These are phyloP conservation scores for Mallotus repandus DNA, from an alignment of 441 rosid species.

Conservation along the genomic window DNA sequence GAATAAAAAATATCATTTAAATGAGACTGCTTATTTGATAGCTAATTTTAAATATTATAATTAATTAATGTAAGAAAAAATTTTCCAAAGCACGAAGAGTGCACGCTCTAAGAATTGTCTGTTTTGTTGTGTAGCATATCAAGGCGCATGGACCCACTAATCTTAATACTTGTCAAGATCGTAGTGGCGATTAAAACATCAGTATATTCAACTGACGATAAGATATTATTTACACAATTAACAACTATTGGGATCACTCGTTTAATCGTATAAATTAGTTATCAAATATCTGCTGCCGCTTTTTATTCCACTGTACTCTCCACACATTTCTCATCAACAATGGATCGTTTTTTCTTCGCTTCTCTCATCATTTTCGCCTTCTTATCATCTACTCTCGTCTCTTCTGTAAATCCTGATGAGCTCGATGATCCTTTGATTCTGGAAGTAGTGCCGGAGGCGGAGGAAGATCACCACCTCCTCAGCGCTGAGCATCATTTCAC, in stretches of 20 bases:
- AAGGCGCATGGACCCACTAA: background rate
- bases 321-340: background rate
- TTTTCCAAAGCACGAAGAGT: background rate
- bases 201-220: background rate
- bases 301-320: background rate
- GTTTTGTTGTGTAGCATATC: constrained; percentile 1
- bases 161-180: constrained; percentile 13
- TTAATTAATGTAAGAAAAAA: too few relatives aligned
- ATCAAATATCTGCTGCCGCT: background rate
- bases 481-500: constrained; percentile 63
- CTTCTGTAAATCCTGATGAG: constrained; percentile 18
- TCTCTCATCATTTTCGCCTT: background rate
- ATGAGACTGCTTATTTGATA: too few relatives aligned
- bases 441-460: constrained; percentile 56
- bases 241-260: too few relatives aligned
- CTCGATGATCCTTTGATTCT: constrained; percentile 58
- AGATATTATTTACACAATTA: background rate
- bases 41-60: too few relatives aligned
- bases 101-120: background rate
- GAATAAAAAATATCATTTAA: too few relatives aligned
- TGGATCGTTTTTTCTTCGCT: constrained; percentile 19
- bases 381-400: constrained; percentile 6
- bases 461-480: constrained; percentile 33
- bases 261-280: too few relatives aligned
- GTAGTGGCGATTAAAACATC: background rate